Evolutionary conservation across 176 grass and related monocot genomes (phyloP).

Genomic region (Eremochloa ophiuroides): DNA sequence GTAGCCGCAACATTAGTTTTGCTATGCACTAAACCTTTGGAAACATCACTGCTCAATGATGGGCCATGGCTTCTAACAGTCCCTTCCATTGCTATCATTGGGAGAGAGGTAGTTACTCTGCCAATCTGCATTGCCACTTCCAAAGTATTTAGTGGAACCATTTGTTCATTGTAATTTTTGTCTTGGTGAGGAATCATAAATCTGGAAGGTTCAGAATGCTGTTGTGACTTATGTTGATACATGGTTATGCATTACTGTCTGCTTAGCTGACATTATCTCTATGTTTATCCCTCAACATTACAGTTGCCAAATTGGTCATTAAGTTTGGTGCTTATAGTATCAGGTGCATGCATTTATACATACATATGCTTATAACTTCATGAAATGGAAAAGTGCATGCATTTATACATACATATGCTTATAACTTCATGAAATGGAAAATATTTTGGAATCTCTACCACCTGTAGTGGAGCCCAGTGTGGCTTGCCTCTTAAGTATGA

Average conservation of each 20-base stretch:
- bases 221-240: background rate
- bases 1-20: conserved; percentile 91
- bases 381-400: background rate
- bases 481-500: background rate
- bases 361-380: background rate
- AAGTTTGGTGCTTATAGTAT: conserved; percentile 9
- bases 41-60: conserved; percentile 50
- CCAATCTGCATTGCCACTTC: background rate
- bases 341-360: background rate
- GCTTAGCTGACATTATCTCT: background rate
- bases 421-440: background rate
- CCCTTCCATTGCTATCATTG: conserved; percentile 97
- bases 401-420: background rate
- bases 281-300: background rate
- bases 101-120: conserved; percentile 81
- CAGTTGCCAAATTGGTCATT: background rate
- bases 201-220: background rate
- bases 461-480: background rate
- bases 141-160: background rate
- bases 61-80: conserved; percentile 86
- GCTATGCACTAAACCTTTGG: conserved; percentile 83
- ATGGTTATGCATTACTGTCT: background rate
- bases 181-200: background rate
- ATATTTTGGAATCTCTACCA: conserved; percentile 3
- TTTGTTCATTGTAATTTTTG: background rate